phyloP scores from a whole-genome alignment of 768 basidiomycete genomes.

The Hydnum rufescens region DNA sequence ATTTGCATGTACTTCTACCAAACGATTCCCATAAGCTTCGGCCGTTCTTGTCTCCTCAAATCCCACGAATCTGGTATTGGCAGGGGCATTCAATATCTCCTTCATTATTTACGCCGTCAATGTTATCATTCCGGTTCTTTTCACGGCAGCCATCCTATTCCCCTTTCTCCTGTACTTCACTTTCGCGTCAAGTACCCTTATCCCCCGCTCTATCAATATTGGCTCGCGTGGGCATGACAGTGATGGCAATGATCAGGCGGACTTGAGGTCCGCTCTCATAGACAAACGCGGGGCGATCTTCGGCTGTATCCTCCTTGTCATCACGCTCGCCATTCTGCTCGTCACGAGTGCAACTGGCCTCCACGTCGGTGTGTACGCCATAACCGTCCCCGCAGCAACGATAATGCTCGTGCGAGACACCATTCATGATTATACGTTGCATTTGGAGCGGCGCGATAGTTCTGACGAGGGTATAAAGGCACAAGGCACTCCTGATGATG shows the following conservation, averaged over 20 bases:
- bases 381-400: constrained; percentile 24
- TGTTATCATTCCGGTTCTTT: constrained; percentile 64
- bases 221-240: neutral
- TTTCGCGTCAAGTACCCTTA: constrained; percentile 1
- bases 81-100: constrained; percentile 64
- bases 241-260: neutral
- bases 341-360: constrained; percentile 17
- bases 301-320: constrained; percentile 19
- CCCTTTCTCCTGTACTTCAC: neutral
- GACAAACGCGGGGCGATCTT: constrained; percentile 24
- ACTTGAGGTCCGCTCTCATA: constrained; percentile 15
- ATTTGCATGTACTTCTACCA: neutral
- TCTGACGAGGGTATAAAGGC: neutral
- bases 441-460: constrained; percentile 11
- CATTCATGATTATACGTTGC: constrained; percentile 13
- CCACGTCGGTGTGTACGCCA: constrained; percentile 16
- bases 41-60: constrained; percentile 63
- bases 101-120: constrained; percentile 65
- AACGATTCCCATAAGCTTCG: constrained; percentile 38
- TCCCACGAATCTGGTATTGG: constrained; percentile 85
- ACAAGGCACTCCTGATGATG: neutral
- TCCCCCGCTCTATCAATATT: constrained; percentile 6
- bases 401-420: constrained; percentile 22
- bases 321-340: constrained; percentile 21
- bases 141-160: constrained; percentile 31